phyloP scores from a whole-genome alignment of 164 flowering plant species.

The Tetracentron sinense region DNA sequence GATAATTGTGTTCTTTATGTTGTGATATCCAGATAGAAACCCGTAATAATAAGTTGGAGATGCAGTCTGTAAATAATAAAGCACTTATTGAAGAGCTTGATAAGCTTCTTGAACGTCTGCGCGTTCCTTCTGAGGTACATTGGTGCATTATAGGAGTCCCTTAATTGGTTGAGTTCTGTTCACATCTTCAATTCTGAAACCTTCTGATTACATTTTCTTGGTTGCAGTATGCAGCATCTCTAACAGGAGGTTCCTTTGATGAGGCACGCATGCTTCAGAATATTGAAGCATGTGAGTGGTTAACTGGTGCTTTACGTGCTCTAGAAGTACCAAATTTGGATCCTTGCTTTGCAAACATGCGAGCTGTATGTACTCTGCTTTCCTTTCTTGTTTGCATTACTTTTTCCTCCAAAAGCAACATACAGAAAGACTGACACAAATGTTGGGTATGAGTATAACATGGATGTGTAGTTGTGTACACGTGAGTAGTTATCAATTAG shows the following conservation, averaged over 20 bases:
- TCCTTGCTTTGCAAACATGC: conserved; percentile 70
- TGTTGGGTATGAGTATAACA: background rate
- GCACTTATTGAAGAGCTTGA: conserved; percentile 87
- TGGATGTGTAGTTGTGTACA: background rate
- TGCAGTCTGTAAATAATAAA: conserved; percentile 95
- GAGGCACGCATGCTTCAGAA: conserved; percentile 90
- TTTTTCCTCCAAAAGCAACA: background rate
- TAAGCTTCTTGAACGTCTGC: conserved; percentile 79
- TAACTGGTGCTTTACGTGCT: conserved; percentile 65
- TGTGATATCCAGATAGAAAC: conserved; percentile 73
- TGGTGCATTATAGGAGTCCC: conserved; percentile 1
- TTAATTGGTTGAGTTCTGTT: background rate
- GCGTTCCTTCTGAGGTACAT: conserved; percentile 88
- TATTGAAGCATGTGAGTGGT: conserved; percentile 97
- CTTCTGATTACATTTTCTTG: conserved; percentile 13
- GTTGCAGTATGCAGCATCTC: conserved; percentile 77
- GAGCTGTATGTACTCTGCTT: conserved; percentile 61
- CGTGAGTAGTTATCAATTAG: background rate
- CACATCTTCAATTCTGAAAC: background rate
- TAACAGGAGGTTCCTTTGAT: conserved; percentile 92
- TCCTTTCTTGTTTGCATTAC: conserved; percentile 1
- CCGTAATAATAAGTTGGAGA: conserved; percentile 95
- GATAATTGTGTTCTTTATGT: background rate
- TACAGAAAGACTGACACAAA: background rate
- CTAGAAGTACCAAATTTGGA: conserved; percentile 84